Base-by-base conservation (phyloP, 305 asterid genomes). In the Plantago coronopus region DNA sequence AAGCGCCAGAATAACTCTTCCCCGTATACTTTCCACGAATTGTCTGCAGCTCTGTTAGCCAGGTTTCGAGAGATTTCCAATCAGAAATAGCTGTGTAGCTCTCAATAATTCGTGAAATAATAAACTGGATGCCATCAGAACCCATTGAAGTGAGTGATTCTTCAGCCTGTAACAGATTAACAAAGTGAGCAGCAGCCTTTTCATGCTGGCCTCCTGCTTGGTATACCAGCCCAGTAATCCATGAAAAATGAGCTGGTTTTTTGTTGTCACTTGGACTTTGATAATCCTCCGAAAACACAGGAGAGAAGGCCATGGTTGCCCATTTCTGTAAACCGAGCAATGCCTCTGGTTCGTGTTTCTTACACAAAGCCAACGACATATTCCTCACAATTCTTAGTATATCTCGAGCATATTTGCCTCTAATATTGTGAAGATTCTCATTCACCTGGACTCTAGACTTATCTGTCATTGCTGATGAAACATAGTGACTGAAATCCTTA, bases 11-110 rank as follows among this genome's bases (percentile, higher is more conserved):
- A 65, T 75, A 89, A 77, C 80, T 78, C 80, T 89, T 94, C 21
- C 99, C 99, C 64, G 95, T 82, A 77, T 83, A 79, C 78, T 83
- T 94, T 17, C 95, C 81, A 55, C 99, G 99, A 61, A 94, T 78
- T 31, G 74, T 76, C 77, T 94, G 99, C 79, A 94, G 82, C 81
- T 94, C 99, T 74, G 74, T 69, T 69, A 94, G 74, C 99, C 96
- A 94, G 72, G 95, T 85, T 70, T 94, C 99, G 78, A 94, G 79
- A 64, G 99, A 79, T 68, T 83, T 89, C 99, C 99, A 94, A 76
- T 94, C 99, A 68, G 95, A 89, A 68, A 89, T 81, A 63, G 91
- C 88, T 20, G 85, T 69, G 69, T 89, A 89, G 73, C 88, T 82
- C 76, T 94, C 97, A 31, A 89, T 87, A 64, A 84, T 79, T 40